phyloP scores from a whole-genome alignment of 2,329 filamentous ascomycete genomes.

The Alternaria sp. region DNA sequence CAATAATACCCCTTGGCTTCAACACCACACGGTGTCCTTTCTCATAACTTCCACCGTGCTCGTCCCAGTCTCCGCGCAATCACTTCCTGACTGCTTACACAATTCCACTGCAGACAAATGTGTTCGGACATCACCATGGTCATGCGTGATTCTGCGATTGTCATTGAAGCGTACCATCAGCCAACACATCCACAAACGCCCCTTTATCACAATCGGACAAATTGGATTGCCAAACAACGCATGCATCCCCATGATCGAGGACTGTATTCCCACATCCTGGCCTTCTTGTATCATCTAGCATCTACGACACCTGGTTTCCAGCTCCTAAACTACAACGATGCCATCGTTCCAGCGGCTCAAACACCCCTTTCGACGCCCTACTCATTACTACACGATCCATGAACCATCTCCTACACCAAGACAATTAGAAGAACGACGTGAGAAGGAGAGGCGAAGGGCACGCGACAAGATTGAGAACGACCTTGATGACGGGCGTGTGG shows the following conservation, averaged over 20 bases:
- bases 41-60: neutral
- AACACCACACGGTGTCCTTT: constrained; percentile 8
- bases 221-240: constrained; percentile 14
- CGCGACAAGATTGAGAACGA: constrained; percentile 8
- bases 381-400: constrained; percentile 3
- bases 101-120: neutral
- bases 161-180: constrained; percentile 3
- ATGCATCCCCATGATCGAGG: neutral
- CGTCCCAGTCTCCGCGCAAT: neutral
- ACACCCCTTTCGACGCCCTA: constrained; percentile 19
- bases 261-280: neutral
- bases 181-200: constrained; percentile 24
- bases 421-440: constrained; percentile 1
- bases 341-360: constrained; percentile 22
- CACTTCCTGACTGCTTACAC: neutral
- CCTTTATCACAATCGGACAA: constrained; percentile 14
- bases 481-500: constrained; percentile 10
- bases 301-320: neutral
- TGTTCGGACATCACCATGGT: neutral
- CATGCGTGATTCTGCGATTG: constrained; percentile 6
- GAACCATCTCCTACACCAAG: neutral
- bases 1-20: constrained; percentile 12
- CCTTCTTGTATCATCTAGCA: constrained; percentile 1
- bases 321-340: constrained; percentile 11
- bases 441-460: constrained; percentile 2